These are phyloP conservation scores for Nephelium lappaceum DNA, from an alignment of 345 rosid species.

Conservation along the genomic window DNA sequence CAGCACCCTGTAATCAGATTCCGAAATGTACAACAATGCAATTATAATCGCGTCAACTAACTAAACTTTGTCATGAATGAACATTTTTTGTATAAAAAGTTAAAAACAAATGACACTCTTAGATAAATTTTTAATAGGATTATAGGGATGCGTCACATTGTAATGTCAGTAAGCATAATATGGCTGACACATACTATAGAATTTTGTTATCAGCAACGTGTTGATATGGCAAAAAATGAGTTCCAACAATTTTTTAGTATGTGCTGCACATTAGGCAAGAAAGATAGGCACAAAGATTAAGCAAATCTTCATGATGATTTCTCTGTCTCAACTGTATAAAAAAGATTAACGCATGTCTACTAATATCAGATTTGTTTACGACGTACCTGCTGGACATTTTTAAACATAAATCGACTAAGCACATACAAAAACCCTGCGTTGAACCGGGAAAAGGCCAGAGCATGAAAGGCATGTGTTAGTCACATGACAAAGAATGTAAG, in stretches of 20 bases:
- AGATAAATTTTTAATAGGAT: neutral
- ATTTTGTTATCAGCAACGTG: neutral
- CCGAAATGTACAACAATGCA: neutral
- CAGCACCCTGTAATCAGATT: constrained; percentile 58
- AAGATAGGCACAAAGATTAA: neutral
- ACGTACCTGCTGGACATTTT: constrained; percentile 67
- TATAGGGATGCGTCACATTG: too few relatives aligned
- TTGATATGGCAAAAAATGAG: too few relatives aligned
- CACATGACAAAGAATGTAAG: neutral
- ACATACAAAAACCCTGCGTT: constrained; percentile 42
- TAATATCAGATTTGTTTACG: neutral
- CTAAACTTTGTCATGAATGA: neutral
- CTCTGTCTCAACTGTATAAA: neutral
- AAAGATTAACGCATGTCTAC: neutral
- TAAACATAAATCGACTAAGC: constrained; percentile 44
- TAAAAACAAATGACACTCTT: neutral
- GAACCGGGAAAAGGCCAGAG: constrained; percentile 3
- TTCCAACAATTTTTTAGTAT: too few relatives aligned
- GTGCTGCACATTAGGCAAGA: too few relatives aligned
- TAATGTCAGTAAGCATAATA: too few relatives aligned
- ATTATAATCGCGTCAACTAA: neutral
- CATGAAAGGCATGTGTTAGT: neutral
- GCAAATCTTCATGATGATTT: neutral
- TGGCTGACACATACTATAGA: too few relatives aligned
- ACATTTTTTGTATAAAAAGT: neutral